A percentile compares a stretch with the other conserved stretches of the same genome.
Conservation (phyloP, 2,329 filamentous ascomycete species). For the Phyllachora maydis region DNA sequence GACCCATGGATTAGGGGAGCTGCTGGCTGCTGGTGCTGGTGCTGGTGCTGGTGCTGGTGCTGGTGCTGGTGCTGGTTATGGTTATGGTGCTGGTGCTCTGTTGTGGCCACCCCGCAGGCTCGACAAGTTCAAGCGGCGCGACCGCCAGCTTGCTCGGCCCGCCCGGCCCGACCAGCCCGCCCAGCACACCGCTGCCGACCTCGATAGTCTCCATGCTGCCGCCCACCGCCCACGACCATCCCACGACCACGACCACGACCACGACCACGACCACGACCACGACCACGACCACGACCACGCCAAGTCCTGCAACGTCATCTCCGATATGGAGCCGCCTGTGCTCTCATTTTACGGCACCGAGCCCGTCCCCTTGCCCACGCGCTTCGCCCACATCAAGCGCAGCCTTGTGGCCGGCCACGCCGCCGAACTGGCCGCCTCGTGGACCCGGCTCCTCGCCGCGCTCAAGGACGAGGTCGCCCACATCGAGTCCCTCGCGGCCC, state of each 20-base stretch:
- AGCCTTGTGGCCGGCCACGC: constrained; percentile 33
- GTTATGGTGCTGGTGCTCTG: too few species aligned
- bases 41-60: constrained; percentile 1
- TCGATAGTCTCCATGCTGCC: too few species aligned
- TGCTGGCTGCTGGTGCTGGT: too few species aligned
- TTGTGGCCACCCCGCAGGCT: constrained; percentile 11
- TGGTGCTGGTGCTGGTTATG: constrained; percentile 1
- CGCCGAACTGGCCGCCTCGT: constrained; percentile 28
- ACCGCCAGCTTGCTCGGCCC: constrained; percentile 5
- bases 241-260: constrained; percentile 1
- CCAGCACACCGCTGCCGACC: constrained; percentile 3
- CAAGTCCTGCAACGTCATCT: constrained; percentile 2
- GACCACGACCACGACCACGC: constrained; percentile 2
- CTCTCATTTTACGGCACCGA: constrained; percentile 35
- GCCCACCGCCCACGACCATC: constrained; percentile 1
- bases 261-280: constrained; percentile 1
- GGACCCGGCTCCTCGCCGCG: constrained; percentile 29
- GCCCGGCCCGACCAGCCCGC: constrained; percentile 1
- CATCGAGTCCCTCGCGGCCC: constrained; percentile 25
- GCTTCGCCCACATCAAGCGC: constrained; percentile 34
- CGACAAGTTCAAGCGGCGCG: constrained; percentile 9
- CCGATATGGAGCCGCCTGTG: constrained; percentile 27
- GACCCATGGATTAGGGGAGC: too few species aligned
- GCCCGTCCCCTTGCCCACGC: constrained; percentile 34
- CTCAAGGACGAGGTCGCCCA: constrained; percentile 28